Percentiles rank a stretch among this genome's conserved stretches.
These are phyloP conservation scores for Plectosphaerella plurivora DNA, from an alignment of 2,329 filamentous ascomycete genomes.

Conservation along the genomic window DNA sequence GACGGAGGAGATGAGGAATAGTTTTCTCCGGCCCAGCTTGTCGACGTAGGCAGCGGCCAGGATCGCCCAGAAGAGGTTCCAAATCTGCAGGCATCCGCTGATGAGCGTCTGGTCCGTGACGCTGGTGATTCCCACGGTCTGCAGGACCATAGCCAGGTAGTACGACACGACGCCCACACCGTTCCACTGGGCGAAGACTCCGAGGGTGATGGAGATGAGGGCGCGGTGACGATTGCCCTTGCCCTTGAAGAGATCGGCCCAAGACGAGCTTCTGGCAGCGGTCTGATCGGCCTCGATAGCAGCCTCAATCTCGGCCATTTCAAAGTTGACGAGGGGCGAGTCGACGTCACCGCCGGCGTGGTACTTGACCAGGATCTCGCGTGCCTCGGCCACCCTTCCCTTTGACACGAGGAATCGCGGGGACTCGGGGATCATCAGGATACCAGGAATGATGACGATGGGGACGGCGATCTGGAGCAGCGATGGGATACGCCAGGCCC, in stretches of 20 bases:
- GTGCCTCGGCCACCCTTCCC: conserved; percentile 17
- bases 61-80: conserved; percentile 22
- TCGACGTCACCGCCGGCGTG: conserved; percentile 34
- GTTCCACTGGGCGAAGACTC: conserved; percentile 31
- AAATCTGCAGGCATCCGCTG: conserved; percentile 18
- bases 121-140: conserved; percentile 21
- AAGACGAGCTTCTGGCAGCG: conserved; percentile 15
- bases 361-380: conserved; percentile 30
- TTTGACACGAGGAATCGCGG: conserved; percentile 9
- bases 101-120: conserved; percentile 21
- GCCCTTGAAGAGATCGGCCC: conserved; percentile 35
- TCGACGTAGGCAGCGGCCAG: conserved; percentile 20
- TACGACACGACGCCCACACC: conserved; percentile 27
- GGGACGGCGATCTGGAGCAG: conserved; percentile 12
- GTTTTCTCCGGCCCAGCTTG: conserved; percentile 17
- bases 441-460: conserved; percentile 5
- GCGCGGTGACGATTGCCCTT: conserved; percentile 25
- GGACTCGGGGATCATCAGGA: conserved; percentile 16
- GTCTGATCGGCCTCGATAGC: conserved; percentile 5
- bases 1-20: conserved; percentile 14
- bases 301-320: conserved; percentile 8
- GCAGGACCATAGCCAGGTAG: conserved; percentile 25
- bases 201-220: conserved; percentile 20
- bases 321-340: conserved; percentile 29
- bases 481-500: conserved; percentile 48